A percentile compares a stretch with the other conserved stretches of the same genome.
These are phyloP conservation scores for Pilasporangium apinafurcum DNA, from an alignment of 352 stramenopile genomes.

Conservation along the genomic window DNA sequence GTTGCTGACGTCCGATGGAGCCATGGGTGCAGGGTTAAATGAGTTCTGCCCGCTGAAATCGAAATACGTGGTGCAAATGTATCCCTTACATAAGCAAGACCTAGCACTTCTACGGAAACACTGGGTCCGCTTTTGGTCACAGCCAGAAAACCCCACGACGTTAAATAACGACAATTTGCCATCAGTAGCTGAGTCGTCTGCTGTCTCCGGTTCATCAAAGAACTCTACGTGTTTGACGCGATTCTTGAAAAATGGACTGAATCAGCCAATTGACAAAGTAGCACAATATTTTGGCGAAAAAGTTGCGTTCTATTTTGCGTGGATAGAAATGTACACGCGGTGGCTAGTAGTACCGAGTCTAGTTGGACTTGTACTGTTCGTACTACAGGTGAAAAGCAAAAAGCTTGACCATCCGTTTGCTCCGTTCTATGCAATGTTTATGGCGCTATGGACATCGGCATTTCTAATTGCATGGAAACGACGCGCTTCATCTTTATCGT, in stretches of 20 bases:
- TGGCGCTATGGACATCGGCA: conserved; percentile 85
- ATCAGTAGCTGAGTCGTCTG: too few relatives aligned
- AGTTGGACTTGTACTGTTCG: conserved; percentile 68
- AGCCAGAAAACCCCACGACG: not conserved
- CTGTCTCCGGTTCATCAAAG: too few relatives aligned
- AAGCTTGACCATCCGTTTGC: conserved; percentile 77
- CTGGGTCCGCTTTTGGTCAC: conserved; percentile 84
- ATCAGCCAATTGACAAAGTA: conserved; percentile 82
- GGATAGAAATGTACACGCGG: conserved; percentile 88
- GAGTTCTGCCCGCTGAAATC: conserved; percentile 54
- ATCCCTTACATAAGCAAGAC: conserved; percentile 86
- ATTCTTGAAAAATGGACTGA: conserved; percentile 17
- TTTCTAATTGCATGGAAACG: conserved; percentile 88
- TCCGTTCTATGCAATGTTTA: conserved; percentile 80
- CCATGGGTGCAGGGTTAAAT: conserved; percentile 56
- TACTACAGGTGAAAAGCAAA: conserved; percentile 44
- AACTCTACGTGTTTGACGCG: not conserved
- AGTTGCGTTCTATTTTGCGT: conserved; percentile 92
- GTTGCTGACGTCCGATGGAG: conserved; percentile 37
- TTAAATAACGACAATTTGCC: too few relatives aligned
- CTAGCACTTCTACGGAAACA: conserved; percentile 41
- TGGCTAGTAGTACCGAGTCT: conserved; percentile 82
- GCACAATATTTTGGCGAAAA: conserved; percentile 89
- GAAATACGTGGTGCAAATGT: conserved; percentile 77
- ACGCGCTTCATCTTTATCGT: conserved; percentile 67